Evolutionary conservation across 352 stramenopile species (phyloP).

Genomic region (Pythium folliculosum): DNA sequence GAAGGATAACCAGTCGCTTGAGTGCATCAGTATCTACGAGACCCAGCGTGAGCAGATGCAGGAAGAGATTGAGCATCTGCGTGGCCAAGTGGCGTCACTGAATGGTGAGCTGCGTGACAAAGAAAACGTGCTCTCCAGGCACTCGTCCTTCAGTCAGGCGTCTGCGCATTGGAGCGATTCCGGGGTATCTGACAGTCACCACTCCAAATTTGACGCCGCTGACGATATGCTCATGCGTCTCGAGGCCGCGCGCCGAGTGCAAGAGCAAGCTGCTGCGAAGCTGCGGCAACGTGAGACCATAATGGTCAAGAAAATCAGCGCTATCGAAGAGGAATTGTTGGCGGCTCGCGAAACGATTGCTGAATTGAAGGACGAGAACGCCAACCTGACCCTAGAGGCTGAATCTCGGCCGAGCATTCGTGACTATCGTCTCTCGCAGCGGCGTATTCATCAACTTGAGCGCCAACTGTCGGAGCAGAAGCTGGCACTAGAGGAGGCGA

Average conservation of each 20-base stretch:
- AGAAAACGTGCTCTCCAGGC: slow-evolving; percentile 64
- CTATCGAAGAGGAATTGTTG: slow-evolving; percentile 76
- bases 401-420: slow-evolving; percentile 83
- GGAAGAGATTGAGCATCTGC: slow-evolving; percentile 71
- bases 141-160: slow-evolving; percentile 7
- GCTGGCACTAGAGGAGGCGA: slow-evolving; percentile 72
- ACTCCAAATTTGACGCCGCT: slow-evolving; percentile 36
- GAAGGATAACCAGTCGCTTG: slow-evolving; percentile 64
- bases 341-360: slow-evolving; percentile 57
- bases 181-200: not conserved
- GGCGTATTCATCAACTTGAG: slow-evolving; percentile 77
- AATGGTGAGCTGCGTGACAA: slow-evolving; percentile 81
- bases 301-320: slow-evolving; percentile 79
- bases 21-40: slow-evolving; percentile 75
- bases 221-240: slow-evolving; percentile 78
- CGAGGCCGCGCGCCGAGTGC: slow-evolving; percentile 67
- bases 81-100: slow-evolving; percentile 54
- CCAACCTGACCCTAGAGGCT: slow-evolving; percentile 71
- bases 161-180: slow-evolving; percentile 17
- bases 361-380: slow-evolving; percentile 81
- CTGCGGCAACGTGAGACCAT: slow-evolving; percentile 63
- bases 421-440: slow-evolving; percentile 73
- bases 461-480: slow-evolving; percentile 73
- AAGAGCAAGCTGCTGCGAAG: slow-evolving; percentile 63
- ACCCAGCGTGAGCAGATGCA: slow-evolving; percentile 70